Conservation (phyloP, 495 filamentous ascomycete species). For the Penicillium lividum region DNA sequence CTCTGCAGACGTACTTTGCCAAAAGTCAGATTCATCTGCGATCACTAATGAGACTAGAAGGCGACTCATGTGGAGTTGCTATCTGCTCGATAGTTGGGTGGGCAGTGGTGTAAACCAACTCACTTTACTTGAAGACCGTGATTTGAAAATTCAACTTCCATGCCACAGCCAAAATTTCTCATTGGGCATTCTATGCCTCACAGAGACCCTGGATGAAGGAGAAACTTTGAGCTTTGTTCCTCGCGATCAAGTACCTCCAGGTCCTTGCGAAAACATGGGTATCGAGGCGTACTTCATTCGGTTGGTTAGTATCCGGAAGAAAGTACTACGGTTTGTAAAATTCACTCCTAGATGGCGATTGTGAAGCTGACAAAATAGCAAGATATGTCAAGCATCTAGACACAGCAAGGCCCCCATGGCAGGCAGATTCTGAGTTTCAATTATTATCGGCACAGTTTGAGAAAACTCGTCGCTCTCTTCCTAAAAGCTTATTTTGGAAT, state of each 20-base stretch:
- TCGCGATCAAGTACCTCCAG: slow-evolving; percentile 13
- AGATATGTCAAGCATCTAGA: slow-evolving; percentile 38
- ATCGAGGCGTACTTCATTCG: slow-evolving; percentile 35
- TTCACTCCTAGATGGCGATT: not conserved
- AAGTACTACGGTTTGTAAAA: slow-evolving; percentile 19
- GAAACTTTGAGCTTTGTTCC: slow-evolving; percentile 24
- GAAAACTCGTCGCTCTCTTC: slow-evolving; percentile 28
- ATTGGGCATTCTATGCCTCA: slow-evolving; percentile 28
- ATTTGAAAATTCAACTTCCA: slow-evolving; percentile 41
- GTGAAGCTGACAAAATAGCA: not conserved
- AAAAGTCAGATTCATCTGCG: slow-evolving; percentile 14
- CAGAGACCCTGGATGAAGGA: slow-evolving; percentile 26
- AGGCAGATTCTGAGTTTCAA: slow-evolving; percentile 29
- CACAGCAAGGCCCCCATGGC: slow-evolving; percentile 31
- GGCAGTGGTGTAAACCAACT: slow-evolving; percentile 38
- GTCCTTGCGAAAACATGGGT: slow-evolving; percentile 30
- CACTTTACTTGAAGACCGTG: slow-evolving; percentile 31
- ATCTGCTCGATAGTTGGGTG: slow-evolving; percentile 37
- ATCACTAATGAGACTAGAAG: slow-evolving; percentile 32
- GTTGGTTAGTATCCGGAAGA: slow-evolving; percentile 30
- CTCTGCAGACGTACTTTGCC: slow-evolving; percentile 35
- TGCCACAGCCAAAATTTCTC: slow-evolving; percentile 32
- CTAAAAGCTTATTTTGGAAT: slow-evolving; percentile 27
- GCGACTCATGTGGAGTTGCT: slow-evolving; percentile 42
- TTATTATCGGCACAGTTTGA: slow-evolving; percentile 24